These are phyloP conservation scores for Jatropha multifida DNA, from an alignment of 441 rosid species.

Conservation along the genomic window DNA sequence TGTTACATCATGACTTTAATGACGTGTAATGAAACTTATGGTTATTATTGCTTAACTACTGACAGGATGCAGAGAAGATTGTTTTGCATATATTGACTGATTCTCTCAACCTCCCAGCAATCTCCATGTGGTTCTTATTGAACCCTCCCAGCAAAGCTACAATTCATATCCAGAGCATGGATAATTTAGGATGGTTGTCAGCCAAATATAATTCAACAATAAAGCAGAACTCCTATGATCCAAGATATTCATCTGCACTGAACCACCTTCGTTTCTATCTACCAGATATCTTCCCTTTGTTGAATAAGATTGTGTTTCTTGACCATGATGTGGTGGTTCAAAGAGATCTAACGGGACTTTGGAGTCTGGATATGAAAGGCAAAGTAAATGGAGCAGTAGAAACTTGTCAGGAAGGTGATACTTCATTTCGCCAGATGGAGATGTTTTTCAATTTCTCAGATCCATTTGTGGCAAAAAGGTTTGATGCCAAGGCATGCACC, in stretches of 20 bases:
- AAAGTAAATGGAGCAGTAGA: constrained; percentile 87
- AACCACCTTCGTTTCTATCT: constrained; percentile 91
- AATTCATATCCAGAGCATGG: constrained; percentile 66
- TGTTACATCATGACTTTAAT: background rate
- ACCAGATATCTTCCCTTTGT: constrained; percentile 66
- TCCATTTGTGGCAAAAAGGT: constrained; percentile 54
- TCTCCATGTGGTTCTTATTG: constrained; percentile 88
- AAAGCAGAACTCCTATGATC: constrained; percentile 60
- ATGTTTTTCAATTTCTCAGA: constrained; percentile 71
- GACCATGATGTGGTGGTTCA: constrained; percentile 96
- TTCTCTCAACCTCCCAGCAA: constrained; percentile 81
- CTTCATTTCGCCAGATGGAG: constrained; percentile 63
- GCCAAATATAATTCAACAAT: constrained; percentile 44
- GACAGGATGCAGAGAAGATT: constrained; percentile 76
- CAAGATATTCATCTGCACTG: constrained; percentile 64
- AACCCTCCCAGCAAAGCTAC: constrained; percentile 68
- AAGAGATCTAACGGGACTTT: constrained; percentile 62
- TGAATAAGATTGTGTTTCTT: constrained; percentile 70
- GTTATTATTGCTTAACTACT: constrained; percentile 17
- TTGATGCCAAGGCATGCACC: constrained; percentile 63
- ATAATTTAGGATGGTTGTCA: constrained; percentile 54
- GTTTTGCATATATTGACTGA: constrained; percentile 84
- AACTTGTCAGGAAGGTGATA: constrained; percentile 65
- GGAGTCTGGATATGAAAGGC: constrained; percentile 74
- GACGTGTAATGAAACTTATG: constrained; percentile 7